Evolutionary conservation across 1,284 basidiomycete genomes (phyloP), one percentile per base, ranked within the genome.

Genomic region (Sphagnurus paluster): DNA sequence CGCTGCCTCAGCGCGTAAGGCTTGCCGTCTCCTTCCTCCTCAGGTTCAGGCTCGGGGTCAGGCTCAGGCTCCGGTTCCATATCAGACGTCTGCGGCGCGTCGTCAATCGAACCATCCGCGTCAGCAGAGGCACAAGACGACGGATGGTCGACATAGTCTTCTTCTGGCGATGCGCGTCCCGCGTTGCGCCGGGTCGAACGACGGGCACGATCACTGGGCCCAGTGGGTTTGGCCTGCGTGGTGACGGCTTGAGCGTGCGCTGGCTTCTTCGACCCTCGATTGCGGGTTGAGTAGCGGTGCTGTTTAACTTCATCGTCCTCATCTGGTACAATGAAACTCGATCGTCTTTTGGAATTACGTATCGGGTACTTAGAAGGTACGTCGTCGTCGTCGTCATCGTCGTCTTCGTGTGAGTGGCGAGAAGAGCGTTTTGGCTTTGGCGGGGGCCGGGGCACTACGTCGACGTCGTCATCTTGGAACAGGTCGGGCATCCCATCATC

Each of bases 1-100:
- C 89, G 70, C 53, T 80, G 75, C 21, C 86, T 70, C 17, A 90
- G 68, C 1, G 78, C 59, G 56, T 90, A 90, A 7, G 82, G 80
- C 52, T 72, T 76, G 16, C 81, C 81, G 41, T 77, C 74, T 13
- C 69, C 74, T 32, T 71, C 79, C 20, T 79, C 74, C 16, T 73
- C 76, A 10, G 63, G 55, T 21, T 54, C 61, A 60, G 50, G 63
- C 54, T 76, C 73, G 0, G 59, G 66, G 16, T 70, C 69, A 0
- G 65, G 66, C 28, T 68, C 71, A 37, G 62, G 46, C 10, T 58
- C 59, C 7, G 56, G 53, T 5, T 69, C 66, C n/a, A n/a, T n/a
- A 14, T 71, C 59, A 4, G 78, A 75, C 1, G 75, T 76, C 19
- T 64, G 70, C 5, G 69, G 69, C 13, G 70, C 77, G 34, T 82